Evolutionary conservation across 441 rosid species (phyloP).

Genomic region (Gossypium gossypioides): DNA sequence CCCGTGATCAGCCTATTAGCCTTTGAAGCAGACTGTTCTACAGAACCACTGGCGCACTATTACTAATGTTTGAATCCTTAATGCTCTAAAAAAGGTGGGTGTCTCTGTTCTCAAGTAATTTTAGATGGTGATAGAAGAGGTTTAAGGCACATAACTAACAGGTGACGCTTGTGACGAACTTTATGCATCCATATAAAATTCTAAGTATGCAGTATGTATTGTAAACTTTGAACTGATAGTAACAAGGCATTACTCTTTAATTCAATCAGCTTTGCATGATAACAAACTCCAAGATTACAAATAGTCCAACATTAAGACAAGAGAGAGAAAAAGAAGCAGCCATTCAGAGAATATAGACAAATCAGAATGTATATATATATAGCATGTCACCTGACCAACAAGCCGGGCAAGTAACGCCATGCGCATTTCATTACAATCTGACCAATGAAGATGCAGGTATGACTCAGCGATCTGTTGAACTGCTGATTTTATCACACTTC

Average conservation of each 20-base stretch:
- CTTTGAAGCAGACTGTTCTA: not conserved
- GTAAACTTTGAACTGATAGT: not conserved
- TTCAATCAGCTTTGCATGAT: not conserved
- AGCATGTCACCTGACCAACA: conserved; percentile 61
- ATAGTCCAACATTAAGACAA: not conserved
- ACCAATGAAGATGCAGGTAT: conserved; percentile 47
- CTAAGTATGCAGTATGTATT: not conserved
- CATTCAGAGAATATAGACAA: not conserved
- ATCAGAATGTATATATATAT: not conserved
- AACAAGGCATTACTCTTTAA: not conserved
- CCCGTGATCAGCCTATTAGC: not conserved
- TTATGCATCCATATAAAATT: not conserved
- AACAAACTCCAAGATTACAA: not conserved
- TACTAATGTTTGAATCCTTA: not conserved
- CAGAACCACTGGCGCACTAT: not conserved
- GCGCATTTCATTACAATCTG: conserved; percentile 43
- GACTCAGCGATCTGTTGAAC: conserved; percentile 71
- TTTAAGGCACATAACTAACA: not conserved
- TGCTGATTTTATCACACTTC: conserved; percentile 48
- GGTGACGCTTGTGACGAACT: not conserved
- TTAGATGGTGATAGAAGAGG: not conserved
- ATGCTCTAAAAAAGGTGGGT: not conserved
- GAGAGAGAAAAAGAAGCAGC: not conserved
- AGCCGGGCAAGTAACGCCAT: conserved; percentile 82
- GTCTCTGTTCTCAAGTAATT: not conserved